Evolutionary conservation across 179 eudicot genomes (phyloP), one percentile per base, ranked within the genome.

Genomic region (Monotropa hypopitys): DNA sequence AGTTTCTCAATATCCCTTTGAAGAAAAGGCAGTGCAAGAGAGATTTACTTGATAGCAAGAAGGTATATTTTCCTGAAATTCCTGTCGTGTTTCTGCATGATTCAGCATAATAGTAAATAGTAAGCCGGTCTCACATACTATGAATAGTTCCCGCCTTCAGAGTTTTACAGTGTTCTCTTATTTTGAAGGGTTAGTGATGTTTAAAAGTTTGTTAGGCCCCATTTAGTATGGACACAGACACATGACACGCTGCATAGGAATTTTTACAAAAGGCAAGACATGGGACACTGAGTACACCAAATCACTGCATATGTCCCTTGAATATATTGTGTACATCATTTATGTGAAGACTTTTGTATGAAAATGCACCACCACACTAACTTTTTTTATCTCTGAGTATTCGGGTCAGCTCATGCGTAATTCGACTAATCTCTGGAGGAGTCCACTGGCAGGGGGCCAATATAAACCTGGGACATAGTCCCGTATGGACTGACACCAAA

Each of bases 21-120:
- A 87, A 84, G 84, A 78, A 76, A 83, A 86, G 82, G 73, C 83
- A 80, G 12, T 72, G 43, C 69, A 83, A 81, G 79, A 79, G 46
- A 68, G 72, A 76, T 47, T 79, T 74, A 20, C 72, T 35, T 32
- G 18, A 42, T 50, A 21, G 35, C 35, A 69, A 81, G 68, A 80
- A 87, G 93, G 94, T 90, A 87, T 73, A 49, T 59, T 78, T 30
- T 23, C 47, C 62, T 75, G 28, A 54, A 42, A 33, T 38, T 23
- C 42, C 26, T 45, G 10, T 65, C 77, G 23, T 50, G 2, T 56
- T 57, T 74, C 51, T 23, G 21, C 13, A 28, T 74, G 50, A 7
- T 57, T 56, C 9, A 5, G 53, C 51, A 42, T 40, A 35, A 13
- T 20, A n/a, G n/a, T n/a, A 4, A 42, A 32, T 74, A 23, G 21